These are phyloP conservation scores for Pseudogymnoascus sp. DNA, from an alignment of 2,329 filamentous ascomycete species.

Conservation along the genomic window DNA sequence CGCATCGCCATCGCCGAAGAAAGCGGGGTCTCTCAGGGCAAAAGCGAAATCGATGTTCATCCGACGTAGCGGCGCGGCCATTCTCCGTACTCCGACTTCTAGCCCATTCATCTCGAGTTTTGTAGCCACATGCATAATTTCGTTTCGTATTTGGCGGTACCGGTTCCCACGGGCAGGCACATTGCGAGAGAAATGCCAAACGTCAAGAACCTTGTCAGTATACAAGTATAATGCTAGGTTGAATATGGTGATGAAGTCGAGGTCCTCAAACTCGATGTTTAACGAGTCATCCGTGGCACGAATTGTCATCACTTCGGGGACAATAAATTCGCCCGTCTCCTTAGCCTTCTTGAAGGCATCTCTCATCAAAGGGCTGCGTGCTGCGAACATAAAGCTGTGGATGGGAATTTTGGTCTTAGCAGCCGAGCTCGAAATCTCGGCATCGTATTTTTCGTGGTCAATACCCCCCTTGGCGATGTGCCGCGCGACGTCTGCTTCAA, in stretches of 20 bases:
- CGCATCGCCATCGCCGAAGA: slow-evolving; percentile 74
- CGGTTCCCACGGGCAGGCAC: slow-evolving; percentile 58
- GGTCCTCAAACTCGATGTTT: slow-evolving; percentile 56
- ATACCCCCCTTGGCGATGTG: slow-evolving; percentile 39
- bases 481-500: slow-evolving; percentile 53
- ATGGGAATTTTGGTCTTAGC: slow-evolving; percentile 52
- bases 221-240: slow-evolving; percentile 77
- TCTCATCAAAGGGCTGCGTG: slow-evolving; percentile 63
- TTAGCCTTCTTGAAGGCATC: slow-evolving; percentile 51
- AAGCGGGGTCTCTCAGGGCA: slow-evolving; percentile 60
- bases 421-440: background rate
- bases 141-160: slow-evolving; percentile 71
- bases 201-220: slow-evolving; percentile 69
- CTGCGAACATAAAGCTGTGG: slow-evolving; percentile 73
- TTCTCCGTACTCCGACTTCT: slow-evolving; percentile 69
- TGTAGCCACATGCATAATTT: slow-evolving; percentile 80
- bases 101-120: slow-evolving; percentile 62
- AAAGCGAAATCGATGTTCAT: slow-evolving; percentile 62
- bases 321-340: slow-evolving; percentile 43
- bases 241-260: slow-evolving; percentile 72
- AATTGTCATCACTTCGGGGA: slow-evolving; percentile 54
- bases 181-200: slow-evolving; percentile 69
- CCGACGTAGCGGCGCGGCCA: slow-evolving; percentile 55
- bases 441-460: slow-evolving; percentile 30
- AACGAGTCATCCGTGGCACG: slow-evolving; percentile 44